Evolutionary conservation across 192 early-diverging fungal species (phyloP).

Genomic region (Gaertneriomyces semiglobifer): DNA sequence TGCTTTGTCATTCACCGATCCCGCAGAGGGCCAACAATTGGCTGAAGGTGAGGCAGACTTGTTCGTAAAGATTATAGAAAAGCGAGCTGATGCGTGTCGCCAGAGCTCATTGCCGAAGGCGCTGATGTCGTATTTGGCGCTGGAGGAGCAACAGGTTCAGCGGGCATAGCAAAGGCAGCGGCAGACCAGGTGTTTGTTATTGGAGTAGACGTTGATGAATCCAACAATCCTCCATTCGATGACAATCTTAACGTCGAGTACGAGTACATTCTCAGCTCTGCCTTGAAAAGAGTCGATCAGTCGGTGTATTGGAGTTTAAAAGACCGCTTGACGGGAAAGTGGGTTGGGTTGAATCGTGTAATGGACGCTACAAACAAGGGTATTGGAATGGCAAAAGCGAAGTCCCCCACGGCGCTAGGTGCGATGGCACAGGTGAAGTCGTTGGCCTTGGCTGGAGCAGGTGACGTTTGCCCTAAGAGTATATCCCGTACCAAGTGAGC

Average conservation of each 20-base stretch:
- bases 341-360: constrained; percentile 4
- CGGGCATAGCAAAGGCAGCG: constrained; percentile 25
- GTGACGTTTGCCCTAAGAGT: neutral
- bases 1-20: neutral
- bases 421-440: neutral
- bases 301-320: constrained; percentile 11
- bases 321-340: constrained; percentile 14
- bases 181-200: constrained; percentile 24
- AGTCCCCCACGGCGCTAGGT: neutral
- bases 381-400: neutral
- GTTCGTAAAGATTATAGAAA: too few species aligned
- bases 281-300: constrained; percentile 18
- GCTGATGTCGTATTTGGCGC: constrained; percentile 34
- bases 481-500: constrained; percentile 8
- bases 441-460: too few species aligned
- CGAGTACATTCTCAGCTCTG: constrained; percentile 24
- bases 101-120: constrained; percentile 11
- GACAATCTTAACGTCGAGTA: constrained; percentile 16
- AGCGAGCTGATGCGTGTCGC: neutral
- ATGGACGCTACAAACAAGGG: constrained; percentile 14
- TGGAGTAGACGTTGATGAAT: constrained; percentile 35
- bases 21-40: constrained; percentile 3
- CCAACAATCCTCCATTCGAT: constrained; percentile 12
- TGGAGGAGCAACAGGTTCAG: constrained; percentile 25
- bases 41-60: neutral